Percentiles rank a stretch among this genome's conserved stretches.
Conservation (phyloP, 768 basidiomycete genomes). For the Suillus luteus region DNA sequence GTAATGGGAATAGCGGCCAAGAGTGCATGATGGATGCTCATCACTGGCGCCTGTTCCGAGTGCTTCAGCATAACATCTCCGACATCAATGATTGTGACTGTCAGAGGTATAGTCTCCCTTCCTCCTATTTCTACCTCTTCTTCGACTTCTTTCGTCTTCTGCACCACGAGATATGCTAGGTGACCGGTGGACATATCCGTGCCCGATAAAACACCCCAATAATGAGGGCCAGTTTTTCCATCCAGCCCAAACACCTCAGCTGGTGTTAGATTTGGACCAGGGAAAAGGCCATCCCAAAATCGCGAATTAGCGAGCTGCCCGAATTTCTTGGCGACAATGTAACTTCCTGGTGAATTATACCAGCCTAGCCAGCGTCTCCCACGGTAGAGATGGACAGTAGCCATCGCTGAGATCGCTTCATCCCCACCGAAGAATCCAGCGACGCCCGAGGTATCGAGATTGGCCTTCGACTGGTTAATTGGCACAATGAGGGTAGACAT, state of each 20-base stretch:
- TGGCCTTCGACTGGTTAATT: conserved; percentile 13
- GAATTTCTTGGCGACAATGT: conserved; percentile 33
- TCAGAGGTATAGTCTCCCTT: conserved; percentile 21
- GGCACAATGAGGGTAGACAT: not conserved
- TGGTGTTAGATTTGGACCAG: conserved; percentile 22
- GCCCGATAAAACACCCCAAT: conserved; percentile 27
- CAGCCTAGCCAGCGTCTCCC: conserved; percentile 38
- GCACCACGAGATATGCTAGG: conserved; percentile 25
- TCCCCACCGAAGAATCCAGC: conserved; percentile 39
- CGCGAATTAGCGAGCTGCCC: conserved; percentile 28
- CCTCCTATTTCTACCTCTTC: conserved; percentile 18
- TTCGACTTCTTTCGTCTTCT: conserved; percentile 15
- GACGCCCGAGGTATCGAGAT: conserved; percentile 32
- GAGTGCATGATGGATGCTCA: conserved; percentile 15
- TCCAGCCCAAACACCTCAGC: conserved; percentile 28
- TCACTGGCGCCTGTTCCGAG: conserved; percentile 15
- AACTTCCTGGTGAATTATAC: conserved; percentile 40
- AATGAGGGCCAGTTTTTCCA: conserved; percentile 31
- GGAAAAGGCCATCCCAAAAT: conserved; percentile 30
- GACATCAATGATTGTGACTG: conserved; percentile 21
- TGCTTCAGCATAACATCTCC: conserved; percentile 8
- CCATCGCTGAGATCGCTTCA: conserved; percentile 38
- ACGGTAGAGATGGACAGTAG: conserved; percentile 34
- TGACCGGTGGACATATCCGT: conserved; percentile 25
- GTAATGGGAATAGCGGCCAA: conserved; percentile 28